Conservation (phyloP, 371 early-diverging fungal species). For the Capillidium heterosporum region DNA sequence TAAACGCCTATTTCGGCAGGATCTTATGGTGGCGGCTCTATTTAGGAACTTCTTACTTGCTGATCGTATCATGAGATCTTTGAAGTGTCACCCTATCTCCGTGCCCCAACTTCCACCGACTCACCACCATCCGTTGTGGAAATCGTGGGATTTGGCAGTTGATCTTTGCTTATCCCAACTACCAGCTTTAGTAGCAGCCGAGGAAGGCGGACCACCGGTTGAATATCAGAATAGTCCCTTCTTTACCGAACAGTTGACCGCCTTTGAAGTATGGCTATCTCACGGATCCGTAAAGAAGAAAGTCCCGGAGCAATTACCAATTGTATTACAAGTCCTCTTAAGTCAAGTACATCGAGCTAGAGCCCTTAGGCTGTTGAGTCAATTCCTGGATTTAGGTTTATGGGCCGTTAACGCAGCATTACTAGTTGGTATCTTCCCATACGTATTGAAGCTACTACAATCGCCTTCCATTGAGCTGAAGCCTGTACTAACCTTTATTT, state of each 20-base stretch:
- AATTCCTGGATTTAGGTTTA: slow-evolving; percentile 84
- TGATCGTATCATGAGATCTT: slow-evolving; percentile 82
- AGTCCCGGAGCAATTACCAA: slow-evolving; percentile 79
- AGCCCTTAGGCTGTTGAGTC: slow-evolving; percentile 73
- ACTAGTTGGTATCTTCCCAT: slow-evolving; percentile 91
- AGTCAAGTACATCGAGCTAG: slow-evolving; percentile 86
- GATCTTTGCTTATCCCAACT: slow-evolving; percentile 85
- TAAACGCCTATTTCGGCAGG: slow-evolving; percentile 82
- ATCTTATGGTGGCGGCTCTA: slow-evolving; percentile 86
- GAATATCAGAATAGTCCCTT: slow-evolving; percentile 69
- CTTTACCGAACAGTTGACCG: slow-evolving; percentile 88
- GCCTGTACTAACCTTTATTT: slow-evolving; percentile 86
- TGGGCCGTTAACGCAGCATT: slow-evolving; percentile 90
- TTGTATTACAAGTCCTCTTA: slow-evolving; percentile 86
- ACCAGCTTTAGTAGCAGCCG: slow-evolving; percentile 47
- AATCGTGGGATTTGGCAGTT: slow-evolving; percentile 87
- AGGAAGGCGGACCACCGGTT: slow-evolving; percentile 24
- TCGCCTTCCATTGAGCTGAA: slow-evolving; percentile 84
- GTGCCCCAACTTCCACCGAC: slow-evolving; percentile 70
- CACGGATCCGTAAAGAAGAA: slow-evolving; percentile 35
- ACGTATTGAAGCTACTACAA: slow-evolving; percentile 86
- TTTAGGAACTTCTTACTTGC: slow-evolving; percentile 92
- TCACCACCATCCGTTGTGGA: slow-evolving; percentile 92
- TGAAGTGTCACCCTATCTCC: slow-evolving; percentile 79
- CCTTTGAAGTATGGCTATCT: slow-evolving; percentile 92